Evolutionary conservation across 306 rosid genomes (phyloP).

Genomic region (Malus orientalis): DNA sequence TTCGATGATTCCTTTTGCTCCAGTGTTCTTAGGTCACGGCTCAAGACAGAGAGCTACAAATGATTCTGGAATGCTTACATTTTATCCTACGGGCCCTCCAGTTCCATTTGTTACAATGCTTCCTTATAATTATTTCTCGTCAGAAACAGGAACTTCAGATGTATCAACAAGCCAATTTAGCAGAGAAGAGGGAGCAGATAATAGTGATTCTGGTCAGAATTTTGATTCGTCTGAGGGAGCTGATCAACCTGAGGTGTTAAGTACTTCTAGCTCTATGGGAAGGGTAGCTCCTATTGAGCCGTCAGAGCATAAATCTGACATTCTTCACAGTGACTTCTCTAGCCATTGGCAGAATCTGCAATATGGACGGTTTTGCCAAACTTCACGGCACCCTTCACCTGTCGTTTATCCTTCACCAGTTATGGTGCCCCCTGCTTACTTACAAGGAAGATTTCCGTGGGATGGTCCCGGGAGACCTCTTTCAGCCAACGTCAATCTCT

Average conservation of each 20-base stretch:
- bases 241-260: conserved; percentile 45
- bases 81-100: conserved; percentile 97
- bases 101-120: conserved; percentile 83
- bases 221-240: conserved; percentile 55
- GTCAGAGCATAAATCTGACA: conserved; percentile 55
- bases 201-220: conserved; percentile 55
- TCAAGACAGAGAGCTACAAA: conserved; percentile 63
- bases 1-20: conserved; percentile 49
- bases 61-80: conserved; percentile 61
- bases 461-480: conserved; percentile 95
- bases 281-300: conserved; percentile 37
- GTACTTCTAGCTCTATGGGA: conserved; percentile 43
- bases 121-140: conserved; percentile 58
- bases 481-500: conserved; percentile 49
- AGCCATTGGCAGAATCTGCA: conserved; percentile 84
- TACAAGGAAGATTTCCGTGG: conserved; percentile 81
- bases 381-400: conserved; percentile 40
- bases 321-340: conserved; percentile 75
- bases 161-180: conserved; percentile 52
- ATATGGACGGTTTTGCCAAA: conserved; percentile 72
- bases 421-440: conserved; percentile 64
- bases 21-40: conserved; percentile 62
- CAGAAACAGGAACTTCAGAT: conserved; percentile 55
- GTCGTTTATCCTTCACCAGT: conserved; percentile 47
- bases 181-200: conserved; percentile 54